Evolutionary conservation across 306 rosid genomes (phyloP), one percentile per base, ranked within the genome.

Genomic region (Oxytropis ochrocephala): DNA sequence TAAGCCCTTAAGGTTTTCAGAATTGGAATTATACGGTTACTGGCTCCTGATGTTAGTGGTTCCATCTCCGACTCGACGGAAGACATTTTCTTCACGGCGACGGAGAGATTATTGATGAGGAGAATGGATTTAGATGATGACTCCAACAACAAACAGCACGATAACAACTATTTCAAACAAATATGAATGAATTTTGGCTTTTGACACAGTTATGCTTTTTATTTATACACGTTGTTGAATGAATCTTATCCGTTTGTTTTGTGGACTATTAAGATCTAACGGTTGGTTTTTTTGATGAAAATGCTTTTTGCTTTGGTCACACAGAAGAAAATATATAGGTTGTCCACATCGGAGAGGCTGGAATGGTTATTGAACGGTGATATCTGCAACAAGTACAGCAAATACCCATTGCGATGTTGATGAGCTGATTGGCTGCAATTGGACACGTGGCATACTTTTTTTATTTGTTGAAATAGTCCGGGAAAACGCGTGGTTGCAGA

Each of bases 41-140:
- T 95, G 1, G 99, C 99, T 4, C 99, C 99, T 6, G 99, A 95
- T 57, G 99, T 95, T 27, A 95, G 86, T 30, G 78, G 99, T 73
- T 95, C 99, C 89, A 91, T 83, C 84, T 71, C 89, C 52, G 61
- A 72, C 66, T 82, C 86, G 51, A 82, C 73, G 84, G 76, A 65
- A 36, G 79, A 27, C 87, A 89, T 87, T 8, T 4, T 35, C 79
- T 79, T 49, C 8, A 24, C 69, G 47, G 43, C 70, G 82, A 78
- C 36, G 76, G 76, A 11, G 63, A n/a, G 43, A 52, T 0, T 0
- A 21, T 0, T 51, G n/a, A 50, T 24, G 42, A 8, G 30, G 36
- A 41, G 42, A 57, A 24, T 6, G 57, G 38, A 39, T 19, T 1
- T 27, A 14, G 30, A 17, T 44, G 13, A 14, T 12, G 24, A 57